phyloP scores from a whole-genome alignment of 495 filamentous ascomycete species.

The Penicillium psychrofluorescens region DNA sequence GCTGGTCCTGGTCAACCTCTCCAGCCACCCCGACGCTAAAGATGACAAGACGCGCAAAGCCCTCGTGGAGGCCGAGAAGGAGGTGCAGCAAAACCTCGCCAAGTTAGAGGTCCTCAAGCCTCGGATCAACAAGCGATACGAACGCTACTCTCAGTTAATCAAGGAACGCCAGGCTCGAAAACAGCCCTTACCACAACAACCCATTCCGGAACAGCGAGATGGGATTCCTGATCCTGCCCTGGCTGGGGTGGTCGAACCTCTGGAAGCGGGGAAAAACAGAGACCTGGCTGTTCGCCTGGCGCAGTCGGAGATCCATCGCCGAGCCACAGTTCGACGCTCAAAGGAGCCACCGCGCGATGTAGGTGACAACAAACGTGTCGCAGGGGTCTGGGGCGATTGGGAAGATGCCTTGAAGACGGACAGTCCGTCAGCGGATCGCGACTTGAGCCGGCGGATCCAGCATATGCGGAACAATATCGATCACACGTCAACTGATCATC shows the following conservation, averaged over 20 bases:
- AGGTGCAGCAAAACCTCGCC: slow-evolving; percentile 45
- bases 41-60: slow-evolving; percentile 39
- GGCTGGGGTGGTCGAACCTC: slow-evolving; percentile 34
- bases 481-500: slow-evolving; percentile 5
- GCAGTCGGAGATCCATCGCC: slow-evolving; percentile 61
- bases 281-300: slow-evolving; percentile 75
- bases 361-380: slow-evolving; percentile 48
- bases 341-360: slow-evolving; percentile 48
- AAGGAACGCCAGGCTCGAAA: slow-evolving; percentile 37
- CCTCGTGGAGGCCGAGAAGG: slow-evolving; percentile 42
- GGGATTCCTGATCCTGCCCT: slow-evolving; percentile 30
- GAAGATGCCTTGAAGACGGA: slow-evolving; percentile 30
- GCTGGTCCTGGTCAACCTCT: slow-evolving; percentile 56
- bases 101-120: slow-evolving; percentile 62
- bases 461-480: slow-evolving; percentile 33
- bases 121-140: slow-evolving; percentile 56
- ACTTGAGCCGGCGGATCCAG: slow-evolving; percentile 43
- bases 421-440: slow-evolving; percentile 17
- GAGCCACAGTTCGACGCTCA: slow-evolving; percentile 52
- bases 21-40: slow-evolving; percentile 48
- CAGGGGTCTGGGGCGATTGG: slow-evolving; percentile 60
- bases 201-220: slow-evolving; percentile 8
- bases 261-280: slow-evolving; percentile 64
- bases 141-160: slow-evolving; percentile 51
- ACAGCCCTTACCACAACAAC: slow-evolving; percentile 10